These are phyloP conservation scores for Kwoniella mangroviensis DNA, from an alignment of 768 basidiomycete genomes.

Conservation along the genomic window DNA sequence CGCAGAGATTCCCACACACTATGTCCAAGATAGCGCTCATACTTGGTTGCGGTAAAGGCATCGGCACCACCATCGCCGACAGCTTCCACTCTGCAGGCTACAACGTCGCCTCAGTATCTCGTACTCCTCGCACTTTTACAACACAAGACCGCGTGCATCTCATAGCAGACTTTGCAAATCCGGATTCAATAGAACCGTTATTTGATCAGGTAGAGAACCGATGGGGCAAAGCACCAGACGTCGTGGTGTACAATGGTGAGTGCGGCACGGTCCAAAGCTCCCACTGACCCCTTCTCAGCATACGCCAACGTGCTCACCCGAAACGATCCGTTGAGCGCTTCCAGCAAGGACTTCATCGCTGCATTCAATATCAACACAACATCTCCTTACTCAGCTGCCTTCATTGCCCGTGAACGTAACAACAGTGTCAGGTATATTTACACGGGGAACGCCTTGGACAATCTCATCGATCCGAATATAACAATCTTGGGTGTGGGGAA, in stretches of 20 bases:
- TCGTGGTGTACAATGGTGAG: conserved; percentile 14
- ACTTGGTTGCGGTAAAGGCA: background rate
- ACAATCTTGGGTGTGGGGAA: conserved; percentile 6
- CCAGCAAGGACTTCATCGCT: background rate
- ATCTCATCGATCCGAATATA: background rate
- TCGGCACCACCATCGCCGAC: background rate
- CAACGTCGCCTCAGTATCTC: conserved; percentile 5
- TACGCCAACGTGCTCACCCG: background rate
- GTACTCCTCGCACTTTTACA: background rate
- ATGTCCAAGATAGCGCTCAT: conserved; percentile 15
- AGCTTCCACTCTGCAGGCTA: conserved; percentile 9
- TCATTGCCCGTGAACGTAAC: background rate
- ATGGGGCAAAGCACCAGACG: conserved; percentile 12
- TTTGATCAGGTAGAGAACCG: conserved; percentile 6
- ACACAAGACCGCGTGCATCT: background rate
- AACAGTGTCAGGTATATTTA: conserved; percentile 7
- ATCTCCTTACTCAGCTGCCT: conserved; percentile 6
- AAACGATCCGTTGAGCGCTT: background rate
- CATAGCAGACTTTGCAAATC: conserved; percentile 1
- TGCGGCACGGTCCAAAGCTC: background rate
- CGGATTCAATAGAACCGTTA: conserved; percentile 1
- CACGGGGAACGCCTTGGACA: conserved; percentile 12
- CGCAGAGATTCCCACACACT: background rate
- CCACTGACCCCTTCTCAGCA: background rate
- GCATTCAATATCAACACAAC: conserved; percentile 4